Evolutionary conservation across 1,284 basidiomycete species (phyloP), one percentile per base, ranked within the genome.

Genomic region (Melampsora larici-populina): DNA sequence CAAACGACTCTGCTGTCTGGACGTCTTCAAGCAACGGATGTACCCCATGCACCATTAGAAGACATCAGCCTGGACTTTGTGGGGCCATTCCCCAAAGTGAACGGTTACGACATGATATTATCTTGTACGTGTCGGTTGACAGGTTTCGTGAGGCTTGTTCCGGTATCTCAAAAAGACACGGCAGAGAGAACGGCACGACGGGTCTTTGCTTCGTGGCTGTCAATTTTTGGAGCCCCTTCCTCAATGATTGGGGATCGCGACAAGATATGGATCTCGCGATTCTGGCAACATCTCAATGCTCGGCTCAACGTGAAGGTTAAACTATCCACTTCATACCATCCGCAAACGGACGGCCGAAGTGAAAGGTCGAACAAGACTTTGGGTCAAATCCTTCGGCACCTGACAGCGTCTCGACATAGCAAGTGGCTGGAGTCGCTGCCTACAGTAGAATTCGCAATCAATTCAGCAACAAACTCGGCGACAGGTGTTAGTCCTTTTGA

Each of bases 321-420:
- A 17, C 36, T 66, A 43, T 81, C 80, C 0, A 78, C 81, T n/a
- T n/a, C n/a, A n/a, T n/a, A n/a, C n/a, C n/a, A n/a, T n/a, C n/a
- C n/a, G n/a, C n/a, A n/a, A n/a, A n/a, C n/a, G n/a, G n/a, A n/a
- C n/a, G n/a, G n/a, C n/a, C n/a, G n/a, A n/a, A n/a, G n/a, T n/a
- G n/a, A 86, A 79, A 60, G 79, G 0, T 80, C 83, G 0, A 85
- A 85, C 68, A 85, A 85, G 63, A 85, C 83, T 0, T 72, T 86
- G 0, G 82, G 79, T 3, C 84, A 55, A 66, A 72, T 78, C 31
- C 60, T 81, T 1, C 79, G 74, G 6, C 6, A 31, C 31, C 24
- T 40, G 7, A 66, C 64, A 2, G 13, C 64, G 7, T 40, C 36
- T 11, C 11, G 29, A 5, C 64, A 66, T 21, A 26, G 64, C 4